Conservation (phyloP, 2,329 filamentous ascomycete genomes). For the Phaeosphaeriaceae sp. region DNA sequence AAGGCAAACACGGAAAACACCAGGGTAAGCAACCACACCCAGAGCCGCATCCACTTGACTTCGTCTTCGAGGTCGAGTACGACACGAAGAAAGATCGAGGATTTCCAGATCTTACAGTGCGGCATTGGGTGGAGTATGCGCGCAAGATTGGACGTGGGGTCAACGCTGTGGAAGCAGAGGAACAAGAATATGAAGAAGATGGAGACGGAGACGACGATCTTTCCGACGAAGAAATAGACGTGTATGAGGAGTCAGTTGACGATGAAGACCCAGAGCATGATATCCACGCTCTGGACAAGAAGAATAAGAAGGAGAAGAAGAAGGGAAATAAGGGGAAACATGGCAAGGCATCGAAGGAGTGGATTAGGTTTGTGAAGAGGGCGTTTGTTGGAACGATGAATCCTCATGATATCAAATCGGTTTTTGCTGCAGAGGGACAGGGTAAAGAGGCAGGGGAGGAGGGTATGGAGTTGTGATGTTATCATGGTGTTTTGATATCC, state of each 20-base stretch:
- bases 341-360: conserved; percentile 65
- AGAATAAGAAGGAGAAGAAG: conserved; percentile 55
- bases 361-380: conserved; percentile 77
- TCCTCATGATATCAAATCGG: conserved; percentile 65
- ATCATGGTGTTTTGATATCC: background rate
- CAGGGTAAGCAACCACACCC: conserved; percentile 53
- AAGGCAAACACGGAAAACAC: conserved; percentile 69
- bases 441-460: conserved; percentile 15
- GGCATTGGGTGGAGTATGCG: conserved; percentile 79
- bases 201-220: conserved; percentile 28
- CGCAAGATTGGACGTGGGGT: conserved; percentile 69
- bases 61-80: conserved; percentile 84
- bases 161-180: conserved; percentile 33
- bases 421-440: conserved; percentile 21
- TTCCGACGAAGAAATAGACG: conserved; percentile 24
- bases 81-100: conserved; percentile 77
- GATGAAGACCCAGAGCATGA: conserved; percentile 25
- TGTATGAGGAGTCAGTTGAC: conserved; percentile 2
- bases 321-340: conserved; percentile 61
- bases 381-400: conserved; percentile 80
- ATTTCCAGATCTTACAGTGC: conserved; percentile 85
- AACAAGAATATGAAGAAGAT: conserved; percentile 15
- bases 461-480: conserved; percentile 24
- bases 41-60: conserved; percentile 66
- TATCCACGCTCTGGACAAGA: conserved; percentile 23